A percentile compares a stretch with the other conserved stretches of the same genome.
These are phyloP conservation scores for Solanum sejunctum DNA, from an alignment of 257 asterid species.

Conservation along the genomic window DNA sequence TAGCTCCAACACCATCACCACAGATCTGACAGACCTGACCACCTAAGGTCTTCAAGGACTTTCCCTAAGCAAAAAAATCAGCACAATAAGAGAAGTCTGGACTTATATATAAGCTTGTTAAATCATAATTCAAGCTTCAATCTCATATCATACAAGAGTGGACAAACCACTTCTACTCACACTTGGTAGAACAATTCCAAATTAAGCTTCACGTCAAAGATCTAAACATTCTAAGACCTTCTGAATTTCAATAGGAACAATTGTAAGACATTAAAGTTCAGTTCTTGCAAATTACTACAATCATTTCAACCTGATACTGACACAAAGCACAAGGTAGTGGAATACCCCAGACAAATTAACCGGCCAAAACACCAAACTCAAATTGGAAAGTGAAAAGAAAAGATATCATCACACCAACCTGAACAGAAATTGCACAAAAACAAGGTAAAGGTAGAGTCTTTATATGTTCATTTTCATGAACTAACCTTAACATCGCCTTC, in stretches of 20 bases:
- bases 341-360: not conserved
- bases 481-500: slow-evolving; percentile 80
- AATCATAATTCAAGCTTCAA: not conserved
- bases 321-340: not conserved
- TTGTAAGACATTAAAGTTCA: not conserved
- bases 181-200: not conserved
- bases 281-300: not conserved
- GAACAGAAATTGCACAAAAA: not conserved
- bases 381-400: not conserved
- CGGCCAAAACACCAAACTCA: not conserved
- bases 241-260: not conserved
- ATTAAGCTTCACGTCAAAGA: not conserved
- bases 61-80: slow-evolving; percentile 41
- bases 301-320: not conserved
- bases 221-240: not conserved
- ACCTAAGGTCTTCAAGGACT: slow-evolving; percentile 54
- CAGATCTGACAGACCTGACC: slow-evolving; percentile 96
- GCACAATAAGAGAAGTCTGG: slow-evolving; percentile 1
- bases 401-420: not conserved
- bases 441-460: not conserved
- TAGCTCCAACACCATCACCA: slow-evolving; percentile 73
- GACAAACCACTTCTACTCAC: not conserved
- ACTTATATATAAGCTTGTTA: not conserved
- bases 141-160: not conserved
- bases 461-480: not conserved